Conservation (phyloP, 805 yeast genomes). For the Saccharomycodes ludwigii region DNA sequence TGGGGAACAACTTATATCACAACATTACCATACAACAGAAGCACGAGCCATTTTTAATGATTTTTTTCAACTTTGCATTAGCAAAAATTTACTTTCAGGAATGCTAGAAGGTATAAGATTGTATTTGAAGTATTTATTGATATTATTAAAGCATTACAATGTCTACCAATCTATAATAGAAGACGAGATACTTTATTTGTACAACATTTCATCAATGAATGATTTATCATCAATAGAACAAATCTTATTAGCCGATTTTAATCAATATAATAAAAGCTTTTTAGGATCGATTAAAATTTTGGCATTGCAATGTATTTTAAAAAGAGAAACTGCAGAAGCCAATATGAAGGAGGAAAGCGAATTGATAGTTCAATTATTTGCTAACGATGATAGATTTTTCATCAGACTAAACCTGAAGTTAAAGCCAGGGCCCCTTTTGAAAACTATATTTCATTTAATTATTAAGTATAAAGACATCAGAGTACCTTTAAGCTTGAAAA, state of each 20-base stretch:
- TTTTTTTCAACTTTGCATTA: no score
- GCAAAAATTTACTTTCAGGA: no score
- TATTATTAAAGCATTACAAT: neutral
- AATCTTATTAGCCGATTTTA: conserved; percentile 16
- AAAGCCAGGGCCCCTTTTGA: neutral
- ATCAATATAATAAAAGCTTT: conserved; percentile 12
- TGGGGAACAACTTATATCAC: no score
- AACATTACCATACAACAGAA: no score
- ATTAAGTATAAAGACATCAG: conserved; percentile 6
- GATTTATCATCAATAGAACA: conserved; percentile 10
- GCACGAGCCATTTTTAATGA: no score
- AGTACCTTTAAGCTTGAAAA: conserved; percentile 19
- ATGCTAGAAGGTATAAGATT: no score
- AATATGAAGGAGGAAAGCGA: no score
- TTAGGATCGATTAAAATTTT: conserved; percentile 18
- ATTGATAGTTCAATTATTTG: conserved; percentile 13
- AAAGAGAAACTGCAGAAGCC: conserved; percentile 7
- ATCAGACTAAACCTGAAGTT: neutral
- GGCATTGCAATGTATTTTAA: conserved; percentile 18
- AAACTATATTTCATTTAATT: neutral
- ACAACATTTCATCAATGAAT: conserved; percentile 13
- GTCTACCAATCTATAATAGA: neutral
- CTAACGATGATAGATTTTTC: conserved; percentile 16
- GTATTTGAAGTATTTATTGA: no score
- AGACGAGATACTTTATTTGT: conserved; percentile 12